Percentiles rank a stretch among this genome's conserved stretches.
phyloP scores from a whole-genome alignment of 305 asterid genomes.

The Lippia alba region DNA sequence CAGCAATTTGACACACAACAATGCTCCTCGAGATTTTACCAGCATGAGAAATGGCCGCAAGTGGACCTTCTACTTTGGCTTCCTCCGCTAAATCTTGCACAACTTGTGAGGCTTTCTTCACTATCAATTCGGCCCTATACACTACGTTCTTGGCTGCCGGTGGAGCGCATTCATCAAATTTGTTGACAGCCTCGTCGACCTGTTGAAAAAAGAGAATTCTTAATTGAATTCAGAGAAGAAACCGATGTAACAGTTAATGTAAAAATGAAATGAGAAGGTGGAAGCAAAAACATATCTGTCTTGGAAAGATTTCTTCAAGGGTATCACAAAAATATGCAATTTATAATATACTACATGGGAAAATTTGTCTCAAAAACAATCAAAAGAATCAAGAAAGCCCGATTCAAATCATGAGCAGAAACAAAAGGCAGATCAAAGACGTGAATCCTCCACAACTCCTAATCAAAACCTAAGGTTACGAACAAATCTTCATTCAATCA shows the following conservation, averaged over 20 bases:
- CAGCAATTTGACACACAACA: conserved; percentile 47
- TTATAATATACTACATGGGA: too few relatives aligned
- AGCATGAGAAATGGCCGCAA: conserved; percentile 55
- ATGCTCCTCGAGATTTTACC: conserved; percentile 49
- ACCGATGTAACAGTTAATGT: neutral
- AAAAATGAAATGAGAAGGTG: neutral
- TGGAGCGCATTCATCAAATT: conserved; percentile 59
- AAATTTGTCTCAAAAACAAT: neutral
- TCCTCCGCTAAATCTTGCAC: conserved; percentile 56
- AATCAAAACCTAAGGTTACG: neutral
- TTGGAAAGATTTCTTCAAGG: neutral
- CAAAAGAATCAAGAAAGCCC: neutral
- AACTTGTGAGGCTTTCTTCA: conserved; percentile 43
- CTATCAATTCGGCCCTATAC: conserved; percentile 33
- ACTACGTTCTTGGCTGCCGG: conserved; percentile 55
- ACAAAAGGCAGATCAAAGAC: too few relatives aligned
- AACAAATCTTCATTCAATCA: neutral
- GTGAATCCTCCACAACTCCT: neutral
- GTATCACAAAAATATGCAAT: neutral
- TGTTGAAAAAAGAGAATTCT: conserved; percentile 9
- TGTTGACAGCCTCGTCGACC: conserved; percentile 57
- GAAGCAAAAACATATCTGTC: neutral
- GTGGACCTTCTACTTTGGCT: conserved; percentile 58
- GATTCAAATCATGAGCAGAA: neutral
- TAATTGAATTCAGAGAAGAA: neutral